These are phyloP conservation scores for Steccherinum ochraceum DNA, from an alignment of 768 basidiomycete genomes.

Conservation along the genomic window DNA sequence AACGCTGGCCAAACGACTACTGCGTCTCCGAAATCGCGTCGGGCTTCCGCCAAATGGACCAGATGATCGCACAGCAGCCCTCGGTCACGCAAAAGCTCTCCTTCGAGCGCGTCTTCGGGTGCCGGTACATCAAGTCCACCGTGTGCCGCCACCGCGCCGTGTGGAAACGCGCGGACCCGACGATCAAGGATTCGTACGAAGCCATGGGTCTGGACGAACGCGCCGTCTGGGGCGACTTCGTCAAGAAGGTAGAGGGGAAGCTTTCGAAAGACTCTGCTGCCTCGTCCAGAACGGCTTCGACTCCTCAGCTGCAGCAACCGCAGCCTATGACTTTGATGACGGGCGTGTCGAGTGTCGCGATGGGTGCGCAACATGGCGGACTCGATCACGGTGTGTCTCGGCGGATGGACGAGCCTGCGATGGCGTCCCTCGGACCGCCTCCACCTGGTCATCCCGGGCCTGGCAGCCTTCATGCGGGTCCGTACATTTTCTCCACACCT, in stretches of 20 bases:
- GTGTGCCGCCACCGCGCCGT: conserved; percentile 67
- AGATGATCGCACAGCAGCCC: conserved; percentile 27
- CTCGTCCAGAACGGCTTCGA: neutral
- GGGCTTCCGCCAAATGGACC: conserved; percentile 50
- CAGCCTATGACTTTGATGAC: neutral
- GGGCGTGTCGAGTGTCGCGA: neutral
- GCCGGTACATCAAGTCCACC: conserved; percentile 67
- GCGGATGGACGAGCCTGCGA: neutral
- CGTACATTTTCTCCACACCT: neutral
- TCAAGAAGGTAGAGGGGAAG: conserved; percentile 29
- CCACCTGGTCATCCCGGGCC: neutral
- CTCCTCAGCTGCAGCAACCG: neutral
- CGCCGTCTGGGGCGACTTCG: conserved; percentile 67
- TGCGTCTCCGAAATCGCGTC: conserved; percentile 57
- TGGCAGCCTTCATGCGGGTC: neutral
- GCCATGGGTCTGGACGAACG: conserved; percentile 47
- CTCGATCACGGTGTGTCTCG: neutral
- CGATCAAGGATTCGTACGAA: conserved; percentile 45
- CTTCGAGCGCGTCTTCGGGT: conserved; percentile 66
- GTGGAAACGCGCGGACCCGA: conserved; percentile 50
- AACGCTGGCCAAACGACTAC: conserved; percentile 75
- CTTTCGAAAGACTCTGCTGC: neutral
- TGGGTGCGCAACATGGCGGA: neutral
- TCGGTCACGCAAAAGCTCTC: conserved; percentile 57
- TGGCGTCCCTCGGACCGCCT: neutral